These are phyloP conservation scores for Podila clonocystis DNA, from an alignment of 192 early-diverging fungal genomes.

Conservation along the genomic window DNA sequence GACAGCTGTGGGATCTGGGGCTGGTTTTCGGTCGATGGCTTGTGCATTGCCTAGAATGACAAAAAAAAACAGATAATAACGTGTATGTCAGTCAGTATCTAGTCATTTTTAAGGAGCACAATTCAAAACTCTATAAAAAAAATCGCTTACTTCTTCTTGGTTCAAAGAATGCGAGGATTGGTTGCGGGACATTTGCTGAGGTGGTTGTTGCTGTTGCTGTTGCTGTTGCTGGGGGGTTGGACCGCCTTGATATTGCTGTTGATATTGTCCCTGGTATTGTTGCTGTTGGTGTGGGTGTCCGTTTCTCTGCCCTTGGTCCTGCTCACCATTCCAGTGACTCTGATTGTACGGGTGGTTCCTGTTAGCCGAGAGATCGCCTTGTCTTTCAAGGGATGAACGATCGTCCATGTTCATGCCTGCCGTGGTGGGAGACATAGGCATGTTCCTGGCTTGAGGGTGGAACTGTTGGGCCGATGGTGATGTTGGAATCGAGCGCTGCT, in stretches of 20 bases:
- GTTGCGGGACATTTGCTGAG: constrained; percentile 19
- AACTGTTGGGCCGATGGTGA: constrained; percentile 19
- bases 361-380: background rate
- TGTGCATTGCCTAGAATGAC: background rate
- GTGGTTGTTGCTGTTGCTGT: constrained; percentile 10
- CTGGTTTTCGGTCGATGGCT: constrained; percentile 16
- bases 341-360: background rate
- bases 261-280: background rate
- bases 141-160: constrained; percentile 32
- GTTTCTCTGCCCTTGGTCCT: background rate
- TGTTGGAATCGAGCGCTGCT: constrained; percentile 26
- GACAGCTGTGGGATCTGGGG: constrained; percentile 5
- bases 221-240: background rate
- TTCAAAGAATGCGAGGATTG: constrained; percentile 31
- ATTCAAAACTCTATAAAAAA: background rate
- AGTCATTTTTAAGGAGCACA: no score
- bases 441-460: constrained; percentile 4
- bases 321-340: background rate
- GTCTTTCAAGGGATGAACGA: constrained; percentile 13
- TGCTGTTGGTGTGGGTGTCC: background rate
- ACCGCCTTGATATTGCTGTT: background rate
- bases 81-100: background rate
- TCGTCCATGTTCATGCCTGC: constrained; percentile 13
- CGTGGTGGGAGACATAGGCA: constrained; percentile 34
- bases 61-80: background rate